Percentiles rank a stretch among this genome's conserved stretches.
Conservation (phyloP, 805 yeast species). For the Candida sithepensis region DNA sequence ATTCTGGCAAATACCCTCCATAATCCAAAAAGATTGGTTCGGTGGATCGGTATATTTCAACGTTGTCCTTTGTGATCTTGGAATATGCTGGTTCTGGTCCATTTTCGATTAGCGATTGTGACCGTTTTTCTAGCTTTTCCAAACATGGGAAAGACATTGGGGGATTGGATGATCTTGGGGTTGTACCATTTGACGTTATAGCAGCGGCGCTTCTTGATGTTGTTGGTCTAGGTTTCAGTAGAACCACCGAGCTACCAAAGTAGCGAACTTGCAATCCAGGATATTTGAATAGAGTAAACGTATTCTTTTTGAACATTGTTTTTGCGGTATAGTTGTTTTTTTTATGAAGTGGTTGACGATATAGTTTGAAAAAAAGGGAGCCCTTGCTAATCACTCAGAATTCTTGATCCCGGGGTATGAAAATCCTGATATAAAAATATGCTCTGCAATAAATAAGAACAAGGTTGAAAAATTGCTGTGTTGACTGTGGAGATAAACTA, state of each 20-base stretch:
- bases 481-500: too few species aligned
- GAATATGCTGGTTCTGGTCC: conserved; percentile 89
- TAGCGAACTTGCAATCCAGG: conserved; percentile 1
- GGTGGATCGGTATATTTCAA: conserved; percentile 49
- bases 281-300: neutral
- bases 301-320: neutral
- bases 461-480: too few species aligned
- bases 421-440: too few species aligned
- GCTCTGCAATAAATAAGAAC: too few species aligned
- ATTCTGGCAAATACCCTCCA: conserved; percentile 74
- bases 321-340: neutral
- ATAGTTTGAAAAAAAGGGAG: too few species aligned
- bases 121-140: conserved; percentile 65
- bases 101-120: conserved; percentile 43
- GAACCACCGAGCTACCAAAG: conserved; percentile 1
- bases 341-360: too few species aligned
- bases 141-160: conserved; percentile 81
- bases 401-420: too few species aligned
- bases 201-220: conserved; percentile 13
- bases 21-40: conserved; percentile 71
- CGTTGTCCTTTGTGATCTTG: conserved; percentile 61
- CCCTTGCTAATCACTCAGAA: too few species aligned
- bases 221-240: conserved; percentile 17
- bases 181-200: conserved; percentile 1
- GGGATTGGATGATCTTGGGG: conserved; percentile 47